Evolutionary conservation across 2,329 filamentous ascomycete species (phyloP).

Genomic region (Aspergillus fumigatiaffinis): DNA sequence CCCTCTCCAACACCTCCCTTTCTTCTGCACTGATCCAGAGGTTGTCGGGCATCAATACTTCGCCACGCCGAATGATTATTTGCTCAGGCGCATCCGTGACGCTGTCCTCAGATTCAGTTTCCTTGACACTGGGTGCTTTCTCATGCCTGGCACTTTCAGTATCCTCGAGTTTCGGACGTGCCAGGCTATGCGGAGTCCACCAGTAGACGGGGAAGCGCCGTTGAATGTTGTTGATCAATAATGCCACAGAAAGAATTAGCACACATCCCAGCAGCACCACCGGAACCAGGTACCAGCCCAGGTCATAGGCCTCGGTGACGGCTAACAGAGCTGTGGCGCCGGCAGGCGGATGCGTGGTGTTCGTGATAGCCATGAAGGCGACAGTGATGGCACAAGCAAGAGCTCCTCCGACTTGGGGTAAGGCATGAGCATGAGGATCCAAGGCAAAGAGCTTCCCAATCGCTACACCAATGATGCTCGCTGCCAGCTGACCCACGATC

Average conservation of each 20-base stretch:
- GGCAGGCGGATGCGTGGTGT: slow-evolving; percentile 69
- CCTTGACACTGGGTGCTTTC: slow-evolving; percentile 14
- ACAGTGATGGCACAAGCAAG: slow-evolving; percentile 62
- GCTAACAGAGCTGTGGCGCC: slow-evolving; percentile 70
- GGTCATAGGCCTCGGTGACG: slow-evolving; percentile 49
- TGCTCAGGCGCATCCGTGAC: slow-evolving; percentile 20
- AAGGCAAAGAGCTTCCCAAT: slow-evolving; percentile 64
- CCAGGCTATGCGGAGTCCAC: slow-evolving; percentile 46
- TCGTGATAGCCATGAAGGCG: slow-evolving; percentile 64
- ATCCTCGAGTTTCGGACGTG: slow-evolving; percentile 9
- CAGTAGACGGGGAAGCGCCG: slow-evolving; percentile 66
- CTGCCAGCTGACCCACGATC: slow-evolving; percentile 63
- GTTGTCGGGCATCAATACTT: slow-evolving; percentile 31
- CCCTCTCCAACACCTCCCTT: slow-evolving; percentile 25
- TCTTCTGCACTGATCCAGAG: slow-evolving; percentile 32
- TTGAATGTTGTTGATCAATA: slow-evolving; percentile 67
- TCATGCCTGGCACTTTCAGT: slow-evolving; percentile 13
- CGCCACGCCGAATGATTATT: slow-evolving; percentile 27
- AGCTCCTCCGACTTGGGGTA: slow-evolving; percentile 63
- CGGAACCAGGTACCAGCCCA: slow-evolving; percentile 68
- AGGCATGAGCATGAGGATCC: slow-evolving; percentile 42
- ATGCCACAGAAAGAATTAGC: slow-evolving; percentile 60
- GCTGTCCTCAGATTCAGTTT: slow-evolving; percentile 21
- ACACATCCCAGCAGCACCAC: slow-evolving; percentile 57
- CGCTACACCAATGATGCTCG: slow-evolving; percentile 57